A percentile compares a stretch with the other conserved stretches of the same genome.
These are phyloP conservation scores for Zhuliangozyma parablackwelliae DNA, from an alignment of 1,139 yeast species.

Conservation along the genomic window DNA sequence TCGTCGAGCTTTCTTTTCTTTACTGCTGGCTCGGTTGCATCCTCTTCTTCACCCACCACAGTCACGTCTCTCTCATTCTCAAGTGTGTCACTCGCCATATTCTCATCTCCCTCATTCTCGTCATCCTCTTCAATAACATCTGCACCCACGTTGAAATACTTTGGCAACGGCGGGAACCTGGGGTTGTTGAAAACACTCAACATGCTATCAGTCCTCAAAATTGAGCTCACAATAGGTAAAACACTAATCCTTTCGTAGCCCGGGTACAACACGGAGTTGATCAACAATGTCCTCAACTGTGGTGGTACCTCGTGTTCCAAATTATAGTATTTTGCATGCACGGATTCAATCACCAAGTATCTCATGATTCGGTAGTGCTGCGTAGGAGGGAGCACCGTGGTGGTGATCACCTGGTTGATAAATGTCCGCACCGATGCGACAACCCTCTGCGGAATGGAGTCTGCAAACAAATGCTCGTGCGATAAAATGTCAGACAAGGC, in stretches of 20 bases:
- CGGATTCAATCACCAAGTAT: slow-evolving; percentile 49
- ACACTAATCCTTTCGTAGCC: slow-evolving; percentile 59
- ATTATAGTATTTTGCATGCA: slow-evolving; percentile 24
- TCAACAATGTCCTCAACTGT: slow-evolving; percentile 38
- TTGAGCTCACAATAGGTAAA: slow-evolving; percentile 63
- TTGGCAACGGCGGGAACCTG: slow-evolving; percentile 63
- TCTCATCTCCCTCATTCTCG: slow-evolving; percentile 14
- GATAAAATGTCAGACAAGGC: slow-evolving; percentile 69
- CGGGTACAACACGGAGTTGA: slow-evolving; percentile 58
- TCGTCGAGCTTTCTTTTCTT: slow-evolving; percentile 10
- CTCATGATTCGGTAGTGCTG: slow-evolving; percentile 60
- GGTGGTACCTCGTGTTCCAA: slow-evolving; percentile 22
- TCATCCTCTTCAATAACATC: slow-evolving; percentile 17
- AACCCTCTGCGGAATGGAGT: slow-evolving; percentile 36
- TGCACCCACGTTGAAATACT: slow-evolving; percentile 21
- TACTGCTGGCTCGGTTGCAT: slow-evolving; percentile 3
- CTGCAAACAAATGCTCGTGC: slow-evolving; percentile 55
- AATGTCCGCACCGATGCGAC: slow-evolving; percentile 42
- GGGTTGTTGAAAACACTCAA: slow-evolving; percentile 66
- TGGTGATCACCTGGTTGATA: slow-evolving; percentile 45
- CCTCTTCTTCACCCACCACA: slow-evolving; percentile 11
- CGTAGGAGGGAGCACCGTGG: slow-evolving; percentile 54
- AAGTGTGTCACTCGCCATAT: slow-evolving; percentile 2
- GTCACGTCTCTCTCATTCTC: slow-evolving; percentile 12
- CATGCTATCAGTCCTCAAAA: slow-evolving; percentile 39